phyloP scores from a whole-genome alignment of 108 stramenopile species.

The Epithemia pelagica region DNA sequence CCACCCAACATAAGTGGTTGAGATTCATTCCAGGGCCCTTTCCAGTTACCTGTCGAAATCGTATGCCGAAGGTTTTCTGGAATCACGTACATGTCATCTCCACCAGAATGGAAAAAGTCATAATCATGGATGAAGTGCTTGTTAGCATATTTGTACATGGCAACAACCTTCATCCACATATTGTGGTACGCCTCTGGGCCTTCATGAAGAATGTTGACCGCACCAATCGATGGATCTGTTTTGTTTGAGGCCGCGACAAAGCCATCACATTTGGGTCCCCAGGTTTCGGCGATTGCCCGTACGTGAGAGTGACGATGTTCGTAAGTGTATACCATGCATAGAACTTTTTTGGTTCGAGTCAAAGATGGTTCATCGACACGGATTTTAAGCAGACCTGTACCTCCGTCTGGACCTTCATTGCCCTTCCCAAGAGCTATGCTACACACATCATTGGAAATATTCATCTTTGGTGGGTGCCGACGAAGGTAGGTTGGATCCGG shows the following conservation, averaged over 20 bases:
- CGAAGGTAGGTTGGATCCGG: conserved; percentile 47
- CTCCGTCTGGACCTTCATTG: conserved; percentile 35
- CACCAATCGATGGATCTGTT: conserved; percentile 35
- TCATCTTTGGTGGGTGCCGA: conserved; percentile 35
- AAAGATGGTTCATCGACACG: conserved; percentile 42
- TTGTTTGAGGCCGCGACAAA: conserved; percentile 53
- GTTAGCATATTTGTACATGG: conserved; percentile 82
- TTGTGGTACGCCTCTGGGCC: conserved; percentile 36
- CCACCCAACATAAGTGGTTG: neutral
- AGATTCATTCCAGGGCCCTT: conserved; percentile 14
- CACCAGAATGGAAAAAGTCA: conserved; percentile 89
- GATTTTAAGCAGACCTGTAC: conserved; percentile 64
- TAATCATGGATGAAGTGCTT: conserved; percentile 76
- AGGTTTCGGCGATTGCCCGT: conserved; percentile 43
- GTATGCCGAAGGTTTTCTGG: conserved; percentile 81
- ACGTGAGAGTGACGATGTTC: conserved; percentile 25
- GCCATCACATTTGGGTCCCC: conserved; percentile 65
- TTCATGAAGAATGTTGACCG: conserved; percentile 38
- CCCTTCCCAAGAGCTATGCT: conserved; percentile 12
- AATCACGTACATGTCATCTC: conserved; percentile 89
- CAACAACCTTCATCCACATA: conserved; percentile 32
- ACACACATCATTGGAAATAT: conserved; percentile 20
- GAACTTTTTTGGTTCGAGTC: conserved; percentile 45
- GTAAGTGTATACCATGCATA: conserved; percentile 80
- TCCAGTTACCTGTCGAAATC: conserved; percentile 34